Evolutionary conservation across 345 rosid genomes (phyloP).

Genomic region (Cardamine chenopodiifolia): DNA sequence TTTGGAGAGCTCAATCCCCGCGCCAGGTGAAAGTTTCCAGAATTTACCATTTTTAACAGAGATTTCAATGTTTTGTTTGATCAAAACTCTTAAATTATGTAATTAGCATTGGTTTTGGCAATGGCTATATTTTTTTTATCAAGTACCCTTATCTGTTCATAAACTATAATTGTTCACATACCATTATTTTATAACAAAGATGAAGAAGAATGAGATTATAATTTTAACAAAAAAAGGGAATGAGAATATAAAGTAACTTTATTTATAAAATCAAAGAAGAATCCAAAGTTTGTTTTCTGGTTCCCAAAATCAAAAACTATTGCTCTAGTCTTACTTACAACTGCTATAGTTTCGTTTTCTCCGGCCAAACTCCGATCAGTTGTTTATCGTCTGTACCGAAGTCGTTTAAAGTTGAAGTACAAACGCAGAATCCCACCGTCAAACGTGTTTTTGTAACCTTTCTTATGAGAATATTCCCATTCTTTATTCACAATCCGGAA

Average conservation of each 20-base stretch:
- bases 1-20: constrained; percentile 67
- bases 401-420: constrained; percentile 89
- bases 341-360: constrained; percentile 12
- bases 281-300: no score
- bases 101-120: no score
- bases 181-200: no score
- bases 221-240: no score
- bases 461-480: constrained; percentile 98
- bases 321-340: no score
- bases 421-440: constrained; percentile 89
- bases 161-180: no score
- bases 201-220: no score
- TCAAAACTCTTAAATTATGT: not conserved
- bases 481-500: constrained; percentile 90
- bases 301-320: no score
- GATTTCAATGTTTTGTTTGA: not conserved
- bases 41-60: not conserved
- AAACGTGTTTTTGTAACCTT: constrained; percentile 93
- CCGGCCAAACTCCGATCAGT: constrained; percentile 18
- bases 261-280: no score
- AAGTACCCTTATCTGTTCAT: no score
- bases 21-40: constrained; percentile 54
- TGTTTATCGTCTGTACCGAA: constrained; percentile 82
- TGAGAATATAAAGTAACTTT: no score
- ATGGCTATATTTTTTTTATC: no score